Evolutionary conservation across 139 green algal species (phyloP), one percentile per base, ranked within the genome.

Genomic region (Volvox africanus): DNA sequence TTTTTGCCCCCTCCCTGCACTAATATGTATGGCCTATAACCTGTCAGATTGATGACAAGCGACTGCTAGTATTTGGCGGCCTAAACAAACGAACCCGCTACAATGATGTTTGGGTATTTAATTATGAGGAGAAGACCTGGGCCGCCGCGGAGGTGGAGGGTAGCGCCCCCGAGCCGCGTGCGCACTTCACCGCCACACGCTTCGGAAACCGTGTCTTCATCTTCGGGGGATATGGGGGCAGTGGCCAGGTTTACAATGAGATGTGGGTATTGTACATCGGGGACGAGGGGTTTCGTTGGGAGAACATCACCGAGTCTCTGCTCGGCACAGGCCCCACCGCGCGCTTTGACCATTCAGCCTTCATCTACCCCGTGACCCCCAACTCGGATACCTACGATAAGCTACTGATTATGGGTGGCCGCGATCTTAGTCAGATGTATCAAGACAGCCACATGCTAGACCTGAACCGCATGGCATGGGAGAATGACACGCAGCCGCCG

Each of bases 141-240:
- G 87, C 69, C 0, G 36, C 26, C 61, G 37, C 94, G 1, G 76
- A 90, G 33, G 85, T 92, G 50, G 86, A 1, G 16, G 95, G 96
- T 12, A 75, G 68, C 1, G 33, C 80, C 0, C 97, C 97, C 2
- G 91, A 94, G 86, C 91, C 95, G 19, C 93, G 97, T 13, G 96
- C 96, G 3, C 96, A 99, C 92, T 96, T 97, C 92, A 97, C 95
- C 55, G 94, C 96, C 37, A 97, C 95, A 20, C 94, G 94, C 82
- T 94, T 96, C 81, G 94, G 92, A 61, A 91, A 94, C 61, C 91
- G 92, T 24, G 90, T 99, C 28, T 95, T 96, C 69, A 88, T 98
- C 32, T 97, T 97, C 93, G 96, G 96, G 36, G 97, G 97, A 36
- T 99, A 99, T 85, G 96, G 95, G 22, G 96, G 96, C 62, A 92